Evolutionary conservation across 805 yeast species (phyloP), one percentile per base, ranked within the genome.

Genomic region (Candida palmyrensis): DNA sequence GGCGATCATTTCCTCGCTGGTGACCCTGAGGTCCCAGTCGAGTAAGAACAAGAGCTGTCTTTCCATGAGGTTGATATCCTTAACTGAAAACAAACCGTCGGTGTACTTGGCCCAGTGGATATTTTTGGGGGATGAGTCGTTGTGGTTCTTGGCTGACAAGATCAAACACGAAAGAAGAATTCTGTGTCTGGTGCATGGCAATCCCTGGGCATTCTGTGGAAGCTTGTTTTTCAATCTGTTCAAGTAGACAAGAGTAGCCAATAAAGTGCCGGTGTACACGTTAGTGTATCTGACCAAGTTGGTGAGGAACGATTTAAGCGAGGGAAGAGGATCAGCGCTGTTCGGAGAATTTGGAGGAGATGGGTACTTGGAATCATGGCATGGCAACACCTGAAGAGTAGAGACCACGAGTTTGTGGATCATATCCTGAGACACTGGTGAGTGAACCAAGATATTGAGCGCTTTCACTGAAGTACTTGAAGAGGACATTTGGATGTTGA

Each of bases 51-150:
- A 63, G 38, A 83, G 61, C 56, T 83, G 90, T 51, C 86, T 73
- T 58, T 83, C 94, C 88, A 83, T 83, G 40, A 82, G 63, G 55
- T 82, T 82, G 43, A 83, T 76, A 53, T 83, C 94, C 41, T 77
- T 77, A 35, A 70, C 57, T 29, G 68, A 62, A 58, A 83, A 82
- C 26, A 83, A 64, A 2, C 85, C 87, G 47, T 82, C 88, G 5
- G 90, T 79, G 57, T 80, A 80, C 45, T 71, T 73, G 25, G 86
- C 78, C 94, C 94, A 83, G 55, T 82, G 88, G 43, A 68, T 66
- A 58, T 83, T 83, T 49, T 80, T 77, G 40, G 90, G 88, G 9
- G 85, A 77, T 5, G 82, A 75, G 52, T 83, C 94, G 57, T 83
- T 82, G 64, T 79, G 82, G 57, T 67, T 77, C 54, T 83, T 83